These are phyloP conservation scores for Vigna angularis DNA, from an alignment of 306 rosid genomes.

Conservation along the genomic window DNA sequence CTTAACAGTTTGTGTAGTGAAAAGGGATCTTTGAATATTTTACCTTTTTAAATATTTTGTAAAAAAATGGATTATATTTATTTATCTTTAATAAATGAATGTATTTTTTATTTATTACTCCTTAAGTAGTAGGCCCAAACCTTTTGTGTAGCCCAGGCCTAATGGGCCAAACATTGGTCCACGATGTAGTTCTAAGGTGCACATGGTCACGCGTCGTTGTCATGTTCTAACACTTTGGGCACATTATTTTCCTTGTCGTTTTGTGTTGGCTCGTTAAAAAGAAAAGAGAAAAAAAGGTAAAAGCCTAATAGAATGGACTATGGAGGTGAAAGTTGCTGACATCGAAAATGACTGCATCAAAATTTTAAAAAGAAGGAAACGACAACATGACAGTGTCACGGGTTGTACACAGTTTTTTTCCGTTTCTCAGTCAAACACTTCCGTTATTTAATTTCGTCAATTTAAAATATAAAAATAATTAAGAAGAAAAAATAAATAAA, in stretches of 20 bases:
- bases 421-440: constrained; percentile 29
- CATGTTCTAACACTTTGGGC: constrained; percentile 3
- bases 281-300: not conserved
- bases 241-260: constrained; percentile 46
- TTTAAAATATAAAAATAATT: not conserved
- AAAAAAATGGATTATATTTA: not conserved
- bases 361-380: constrained; percentile 19
- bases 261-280: not conserved
- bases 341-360: constrained; percentile 34
- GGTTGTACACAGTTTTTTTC: not conserved
- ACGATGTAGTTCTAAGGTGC: not conserved
- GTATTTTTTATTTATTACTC: not conserved
- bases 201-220: constrained; percentile 23
- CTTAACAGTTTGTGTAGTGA: not conserved
- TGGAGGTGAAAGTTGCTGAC: constrained; percentile 7
- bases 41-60: not conserved
- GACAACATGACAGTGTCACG: constrained; percentile 48
- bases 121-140: not conserved
- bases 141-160: not conserved
- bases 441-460: not conserved
- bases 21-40: not conserved
- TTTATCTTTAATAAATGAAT: not conserved
- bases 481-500: not conserved
- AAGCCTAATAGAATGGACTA: not conserved
- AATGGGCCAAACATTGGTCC: not conserved